A percentile compares a stretch with the other conserved stretches of the same genome.
Evolutionary conservation across 192 early-diverging fungal species (phyloP).

Genomic region (Coemansia sp.): DNA sequence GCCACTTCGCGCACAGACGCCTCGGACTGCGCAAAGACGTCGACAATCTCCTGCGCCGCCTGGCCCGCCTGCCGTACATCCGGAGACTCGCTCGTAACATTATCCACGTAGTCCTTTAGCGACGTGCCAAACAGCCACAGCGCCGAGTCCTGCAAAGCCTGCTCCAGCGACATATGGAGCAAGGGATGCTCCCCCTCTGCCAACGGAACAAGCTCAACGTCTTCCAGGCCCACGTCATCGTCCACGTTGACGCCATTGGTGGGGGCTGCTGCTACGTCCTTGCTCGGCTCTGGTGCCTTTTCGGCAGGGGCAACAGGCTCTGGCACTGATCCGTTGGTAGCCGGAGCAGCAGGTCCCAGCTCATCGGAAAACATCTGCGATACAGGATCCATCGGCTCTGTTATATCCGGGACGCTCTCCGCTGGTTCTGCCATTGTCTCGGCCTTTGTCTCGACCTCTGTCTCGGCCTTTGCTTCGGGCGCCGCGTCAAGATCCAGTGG

Average conservation of each 20-base stretch:
- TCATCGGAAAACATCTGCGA: slow-evolving; percentile 41
- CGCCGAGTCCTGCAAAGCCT: slow-evolving; percentile 36
- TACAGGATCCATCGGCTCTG: slow-evolving; percentile 8
- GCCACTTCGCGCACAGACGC: slow-evolving; percentile 41
- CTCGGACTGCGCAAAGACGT: slow-evolving; percentile 48
- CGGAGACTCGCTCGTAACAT: not conserved
- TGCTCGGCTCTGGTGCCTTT: not conserved
- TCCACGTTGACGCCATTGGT: not conserved
- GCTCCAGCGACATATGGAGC: slow-evolving; percentile 1
- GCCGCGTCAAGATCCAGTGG: not conserved
- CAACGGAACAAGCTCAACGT: not conserved
- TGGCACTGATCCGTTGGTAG: too few relatives aligned
- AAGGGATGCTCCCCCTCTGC: not conserved
- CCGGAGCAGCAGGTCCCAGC: too few relatives aligned
- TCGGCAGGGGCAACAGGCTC: not conserved
- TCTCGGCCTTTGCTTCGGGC: too few relatives aligned
- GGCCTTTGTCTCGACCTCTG: too few relatives aligned
- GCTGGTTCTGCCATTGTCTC: not conserved
- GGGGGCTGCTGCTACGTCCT: not conserved
- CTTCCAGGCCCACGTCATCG: not conserved
- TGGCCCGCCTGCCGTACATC: slow-evolving; percentile 12
- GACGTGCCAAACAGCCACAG: slow-evolving; percentile 53
- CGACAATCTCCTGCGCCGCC: slow-evolving; percentile 22
- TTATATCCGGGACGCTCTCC: not conserved
- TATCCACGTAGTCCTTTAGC: slow-evolving; percentile 27